Percentiles rank a stretch among this genome's conserved stretches.
phyloP scores from a whole-genome alignment of 208 protist species.

The Trichomonas tenax region DNA sequence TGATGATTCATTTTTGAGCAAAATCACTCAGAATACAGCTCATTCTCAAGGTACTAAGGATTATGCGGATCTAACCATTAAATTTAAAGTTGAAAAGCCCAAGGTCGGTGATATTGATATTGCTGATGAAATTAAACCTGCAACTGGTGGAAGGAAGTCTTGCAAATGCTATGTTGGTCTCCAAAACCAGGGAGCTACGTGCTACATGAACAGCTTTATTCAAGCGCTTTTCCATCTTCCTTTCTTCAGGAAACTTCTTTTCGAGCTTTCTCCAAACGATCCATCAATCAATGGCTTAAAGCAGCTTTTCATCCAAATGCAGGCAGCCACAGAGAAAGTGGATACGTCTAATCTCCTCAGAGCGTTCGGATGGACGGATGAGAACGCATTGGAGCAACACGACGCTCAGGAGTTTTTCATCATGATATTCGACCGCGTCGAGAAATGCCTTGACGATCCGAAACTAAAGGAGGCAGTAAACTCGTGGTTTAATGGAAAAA shows the following conservation, averaged over 20 bases:
- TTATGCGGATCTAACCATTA: too few species aligned
- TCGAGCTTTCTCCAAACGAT: not conserved
- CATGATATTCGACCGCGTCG: not conserved
- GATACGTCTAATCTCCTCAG: not conserved
- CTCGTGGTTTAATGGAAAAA: not conserved
- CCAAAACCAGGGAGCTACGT: not conserved
- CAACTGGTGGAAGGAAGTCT: not conserved
- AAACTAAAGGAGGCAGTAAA: not conserved
- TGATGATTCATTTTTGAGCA: too few species aligned
- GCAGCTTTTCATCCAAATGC: not conserved
- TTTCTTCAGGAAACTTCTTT: not conserved
- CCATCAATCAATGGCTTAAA: not conserved
- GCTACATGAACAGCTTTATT: not conserved
- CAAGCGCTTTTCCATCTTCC: not conserved
- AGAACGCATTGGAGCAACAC: not conserved
- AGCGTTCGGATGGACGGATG: not conserved
- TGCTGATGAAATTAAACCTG: too few species aligned
- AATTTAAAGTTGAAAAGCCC: too few species aligned
- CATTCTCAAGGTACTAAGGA: too few species aligned
- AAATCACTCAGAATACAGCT: too few species aligned
- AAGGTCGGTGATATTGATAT: too few species aligned
- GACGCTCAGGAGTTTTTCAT: not conserved
- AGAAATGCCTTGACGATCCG: not conserved
- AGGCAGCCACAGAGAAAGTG: not conserved
- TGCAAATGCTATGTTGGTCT: slow-evolving; percentile 25